Evolutionary conservation across 805 yeast genomes (phyloP), one percentile per base, ranked within the genome.

Genomic region (Yamadazyma insecticola): DNA sequence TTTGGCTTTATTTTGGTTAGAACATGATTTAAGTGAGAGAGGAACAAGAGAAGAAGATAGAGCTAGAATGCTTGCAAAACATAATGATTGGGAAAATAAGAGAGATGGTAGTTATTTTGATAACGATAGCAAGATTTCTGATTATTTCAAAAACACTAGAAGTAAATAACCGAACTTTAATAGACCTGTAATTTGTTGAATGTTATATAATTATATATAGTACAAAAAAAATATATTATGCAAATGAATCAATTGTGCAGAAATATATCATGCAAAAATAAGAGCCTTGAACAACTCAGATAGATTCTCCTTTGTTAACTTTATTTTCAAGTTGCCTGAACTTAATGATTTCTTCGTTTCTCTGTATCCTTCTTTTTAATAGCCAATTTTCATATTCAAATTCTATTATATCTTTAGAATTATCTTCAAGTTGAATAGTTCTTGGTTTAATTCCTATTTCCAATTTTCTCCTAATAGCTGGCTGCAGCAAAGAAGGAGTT

Each of bases 1-100:
- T 3, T 54, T 84, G 31, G 89, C 88, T 0, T 55, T 81, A 36
- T 58, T 67, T 22, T 84, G 94, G 94, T 59, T 84, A 15, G 44
- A 57, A 15, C 53, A 58, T 2, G 86, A 79, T 45, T 66, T 71
- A 43, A 55, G 47, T 30, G 58, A 53, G 39, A 64, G 85, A 37
- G 90, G 83, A 16, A 64, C 63, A 17, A 63, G 79, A 39, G 72
- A 60, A 5, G 75, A 72, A 13, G 67, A 63, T 26, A 52, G 54
- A 45, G 29, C 32, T 13, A 47, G 66, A 50, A 47, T 60, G 53
- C 43, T 51, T 43, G 21, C 67, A 67, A 47, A 73, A 68, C 34
- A 70, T 52, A 44, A 78, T 72, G 81, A 76, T 59, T 44, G 87
- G 83, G 29, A 61, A 67, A 42, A 68, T 58, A 35, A 54, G 40